These are phyloP conservation scores for Hymenoscyphus albidus DNA, from an alignment of 2,329 filamentous ascomycete species.

Conservation along the genomic window DNA sequence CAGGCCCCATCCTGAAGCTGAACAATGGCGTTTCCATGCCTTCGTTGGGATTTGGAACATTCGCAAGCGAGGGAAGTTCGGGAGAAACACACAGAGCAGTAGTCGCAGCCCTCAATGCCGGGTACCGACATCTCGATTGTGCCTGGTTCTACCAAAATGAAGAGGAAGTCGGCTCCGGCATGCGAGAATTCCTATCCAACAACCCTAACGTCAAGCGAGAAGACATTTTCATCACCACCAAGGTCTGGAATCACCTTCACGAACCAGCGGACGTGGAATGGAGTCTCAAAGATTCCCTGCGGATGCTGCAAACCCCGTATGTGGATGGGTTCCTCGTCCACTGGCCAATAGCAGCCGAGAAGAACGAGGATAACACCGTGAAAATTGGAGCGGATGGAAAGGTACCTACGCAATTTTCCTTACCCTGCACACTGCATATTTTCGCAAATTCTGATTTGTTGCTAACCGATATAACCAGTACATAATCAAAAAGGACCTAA, in stretches of 20 bases:
- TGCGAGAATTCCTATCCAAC: conserved; percentile 64
- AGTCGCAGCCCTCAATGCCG: conserved; percentile 60
- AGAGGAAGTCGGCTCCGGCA: conserved; percentile 73
- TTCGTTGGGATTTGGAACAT: conserved; percentile 45
- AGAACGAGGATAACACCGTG: conserved; percentile 61
- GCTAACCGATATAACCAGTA: conserved; percentile 39
- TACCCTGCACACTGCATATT: neutral
- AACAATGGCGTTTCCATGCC: conserved; percentile 39
- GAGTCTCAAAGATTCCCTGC: conserved; percentile 68
- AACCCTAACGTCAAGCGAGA: conserved; percentile 63
- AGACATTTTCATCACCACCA: conserved; percentile 80
- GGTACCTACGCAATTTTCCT: conserved; percentile 31
- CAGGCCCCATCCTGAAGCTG: conserved; percentile 33
- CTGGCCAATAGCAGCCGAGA: conserved; percentile 79
- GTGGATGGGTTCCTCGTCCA: conserved; percentile 80
- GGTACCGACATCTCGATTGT: conserved; percentile 66
- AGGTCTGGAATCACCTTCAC: conserved; percentile 81
- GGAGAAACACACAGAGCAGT: conserved; percentile 46
- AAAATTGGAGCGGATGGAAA: conserved; percentile 50
- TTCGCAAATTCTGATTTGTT: neutral
- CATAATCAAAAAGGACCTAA: conserved; percentile 60
- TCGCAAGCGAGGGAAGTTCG: conserved; percentile 33
- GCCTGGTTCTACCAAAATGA: conserved; percentile 80
- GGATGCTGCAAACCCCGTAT: conserved; percentile 71
- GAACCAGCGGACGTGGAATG: conserved; percentile 58